phyloP scores from a whole-genome alignment of 148 eudicot genomes.

The Arctostaphylos glauca region DNA sequence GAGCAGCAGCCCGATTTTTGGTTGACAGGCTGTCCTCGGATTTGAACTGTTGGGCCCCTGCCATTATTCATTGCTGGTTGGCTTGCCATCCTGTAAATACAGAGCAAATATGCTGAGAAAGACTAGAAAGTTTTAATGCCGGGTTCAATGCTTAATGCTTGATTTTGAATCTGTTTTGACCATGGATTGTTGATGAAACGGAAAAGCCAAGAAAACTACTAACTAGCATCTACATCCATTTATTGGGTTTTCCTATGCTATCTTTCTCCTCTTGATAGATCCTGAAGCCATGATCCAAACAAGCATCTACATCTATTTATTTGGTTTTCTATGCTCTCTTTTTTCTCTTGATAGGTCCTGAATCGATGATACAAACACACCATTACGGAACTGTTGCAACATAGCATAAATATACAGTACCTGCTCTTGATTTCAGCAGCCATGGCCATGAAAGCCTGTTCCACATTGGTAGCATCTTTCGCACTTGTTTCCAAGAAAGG shows the following conservation, averaged over 20 bases:
- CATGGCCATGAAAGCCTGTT: slow-evolving; percentile 69
- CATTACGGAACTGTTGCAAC: background rate
- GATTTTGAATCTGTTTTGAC: background rate
- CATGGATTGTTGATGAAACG: background rate
- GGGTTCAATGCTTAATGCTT: background rate
- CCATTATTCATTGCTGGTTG: slow-evolving; percentile 52
- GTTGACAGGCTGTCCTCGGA: slow-evolving; percentile 64
- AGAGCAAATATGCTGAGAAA: background rate
- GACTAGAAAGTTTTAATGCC: background rate
- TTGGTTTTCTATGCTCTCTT: background rate
- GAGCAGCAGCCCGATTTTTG: slow-evolving; percentile 74
- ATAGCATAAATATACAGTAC: slow-evolving; percentile 18
- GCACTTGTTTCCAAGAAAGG: slow-evolving; percentile 70
- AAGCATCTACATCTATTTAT: background rate
- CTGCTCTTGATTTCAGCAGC: slow-evolving; percentile 52
- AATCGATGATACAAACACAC: background rate
- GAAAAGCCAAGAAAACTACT: background rate
- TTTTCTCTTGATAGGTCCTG: background rate
- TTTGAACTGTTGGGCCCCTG: slow-evolving; percentile 64
- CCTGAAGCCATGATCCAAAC: background rate
- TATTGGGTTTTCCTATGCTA: background rate
- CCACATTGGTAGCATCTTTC: slow-evolving; percentile 52
- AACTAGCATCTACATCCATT: background rate
- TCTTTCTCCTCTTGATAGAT: background rate
- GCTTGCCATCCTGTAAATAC: slow-evolving; percentile 49